A percentile compares a stretch with the other conserved stretches of the same genome.
phyloP scores from a whole-genome alignment of 768 basidiomycete genomes.

The Tricholoma sp. region DNA sequence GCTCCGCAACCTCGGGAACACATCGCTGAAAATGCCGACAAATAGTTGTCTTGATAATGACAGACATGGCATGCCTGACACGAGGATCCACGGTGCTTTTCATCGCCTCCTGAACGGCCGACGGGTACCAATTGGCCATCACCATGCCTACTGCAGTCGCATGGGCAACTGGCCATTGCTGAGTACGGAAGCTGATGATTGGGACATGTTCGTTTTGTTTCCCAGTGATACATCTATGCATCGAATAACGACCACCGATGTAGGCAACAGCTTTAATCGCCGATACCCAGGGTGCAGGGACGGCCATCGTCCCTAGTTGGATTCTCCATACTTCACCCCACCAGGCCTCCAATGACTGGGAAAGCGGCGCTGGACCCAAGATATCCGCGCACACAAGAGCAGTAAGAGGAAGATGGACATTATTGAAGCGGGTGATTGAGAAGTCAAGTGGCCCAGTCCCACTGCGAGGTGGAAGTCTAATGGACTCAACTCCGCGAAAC shows the following conservation, averaged over 20 bases:
- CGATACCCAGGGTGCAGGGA: conserved; percentile 45
- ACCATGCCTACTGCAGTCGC: conserved; percentile 49
- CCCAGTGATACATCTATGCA: conserved; percentile 47
- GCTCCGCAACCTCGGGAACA: conserved; percentile 49
- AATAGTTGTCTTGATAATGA: conserved; percentile 51
- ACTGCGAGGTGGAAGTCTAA: conserved; percentile 44
- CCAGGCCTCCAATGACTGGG: conserved; percentile 43
- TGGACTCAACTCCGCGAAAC: conserved; percentile 47
- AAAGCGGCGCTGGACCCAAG: conserved; percentile 32
- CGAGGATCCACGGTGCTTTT: conserved; percentile 36
- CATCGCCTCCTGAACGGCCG: conserved; percentile 30
- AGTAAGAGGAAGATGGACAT: conserved; percentile 44
- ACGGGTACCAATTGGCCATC: conserved; percentile 43
- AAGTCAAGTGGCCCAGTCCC: conserved; percentile 53
- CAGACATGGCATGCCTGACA: conserved; percentile 50
- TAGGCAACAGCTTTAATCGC: conserved; percentile 49
- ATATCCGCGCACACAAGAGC: conserved; percentile 46
- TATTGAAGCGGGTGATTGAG: conserved; percentile 50
- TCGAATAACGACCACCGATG: conserved; percentile 54
- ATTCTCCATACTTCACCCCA: conserved; percentile 54
- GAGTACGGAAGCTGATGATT: conserved; percentile 60
- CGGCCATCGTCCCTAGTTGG: conserved; percentile 47
- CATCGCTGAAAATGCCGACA: conserved; percentile 50
- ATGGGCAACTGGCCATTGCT: conserved; percentile 54
- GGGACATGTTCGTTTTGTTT: conserved; percentile 37